A percentile compares a stretch with the other conserved stretches of the same genome.
Conservation (phyloP, 768 basidiomycete genomes). For the Trametes cubensis region DNA sequence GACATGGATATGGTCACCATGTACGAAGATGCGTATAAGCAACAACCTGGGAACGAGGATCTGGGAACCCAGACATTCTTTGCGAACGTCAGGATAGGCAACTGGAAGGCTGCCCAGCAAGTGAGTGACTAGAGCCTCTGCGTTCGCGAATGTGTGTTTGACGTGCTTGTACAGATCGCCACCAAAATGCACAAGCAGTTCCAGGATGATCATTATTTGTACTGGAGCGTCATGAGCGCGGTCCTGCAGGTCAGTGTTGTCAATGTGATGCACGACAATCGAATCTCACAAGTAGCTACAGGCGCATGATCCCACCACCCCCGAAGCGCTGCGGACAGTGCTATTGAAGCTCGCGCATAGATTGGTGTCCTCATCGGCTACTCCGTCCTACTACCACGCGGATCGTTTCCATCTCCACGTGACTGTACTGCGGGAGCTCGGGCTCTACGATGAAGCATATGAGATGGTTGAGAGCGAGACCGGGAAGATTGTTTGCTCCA, state of each 20-base stretch:
- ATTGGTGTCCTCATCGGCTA: slow-evolving; percentile 63
- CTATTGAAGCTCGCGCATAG: slow-evolving; percentile 80
- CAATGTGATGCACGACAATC: not conserved
- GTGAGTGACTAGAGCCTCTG: slow-evolving; percentile 40
- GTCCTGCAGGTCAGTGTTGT: slow-evolving; percentile 64
- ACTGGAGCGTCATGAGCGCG: slow-evolving; percentile 81
- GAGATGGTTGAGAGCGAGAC: slow-evolving; percentile 68
- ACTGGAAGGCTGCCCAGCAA: slow-evolving; percentile 88
- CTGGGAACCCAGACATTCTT: slow-evolving; percentile 84
- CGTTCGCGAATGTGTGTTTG: not conserved
- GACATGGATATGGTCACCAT: slow-evolving; percentile 81
- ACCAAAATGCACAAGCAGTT: slow-evolving; percentile 85
- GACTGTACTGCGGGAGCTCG: slow-evolving; percentile 67
- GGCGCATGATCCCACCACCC: slow-evolving; percentile 72
- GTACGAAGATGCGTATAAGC: slow-evolving; percentile 86
- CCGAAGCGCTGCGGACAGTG: slow-evolving; percentile 61
- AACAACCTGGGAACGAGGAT: slow-evolving; percentile 80
- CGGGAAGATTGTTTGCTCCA: slow-evolving; percentile 66
- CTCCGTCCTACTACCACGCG: slow-evolving; percentile 62
- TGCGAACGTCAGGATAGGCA: slow-evolving; percentile 75
- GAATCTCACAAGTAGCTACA: slow-evolving; percentile 32
- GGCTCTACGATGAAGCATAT: slow-evolving; percentile 69
- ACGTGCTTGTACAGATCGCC: slow-evolving; percentile 55
- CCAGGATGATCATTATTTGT: slow-evolving; percentile 77
- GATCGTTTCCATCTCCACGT: slow-evolving; percentile 83